These are phyloP conservation scores for Durotheca rogersii DNA, from an alignment of 495 filamentous ascomycete genomes.

Conservation along the genomic window DNA sequence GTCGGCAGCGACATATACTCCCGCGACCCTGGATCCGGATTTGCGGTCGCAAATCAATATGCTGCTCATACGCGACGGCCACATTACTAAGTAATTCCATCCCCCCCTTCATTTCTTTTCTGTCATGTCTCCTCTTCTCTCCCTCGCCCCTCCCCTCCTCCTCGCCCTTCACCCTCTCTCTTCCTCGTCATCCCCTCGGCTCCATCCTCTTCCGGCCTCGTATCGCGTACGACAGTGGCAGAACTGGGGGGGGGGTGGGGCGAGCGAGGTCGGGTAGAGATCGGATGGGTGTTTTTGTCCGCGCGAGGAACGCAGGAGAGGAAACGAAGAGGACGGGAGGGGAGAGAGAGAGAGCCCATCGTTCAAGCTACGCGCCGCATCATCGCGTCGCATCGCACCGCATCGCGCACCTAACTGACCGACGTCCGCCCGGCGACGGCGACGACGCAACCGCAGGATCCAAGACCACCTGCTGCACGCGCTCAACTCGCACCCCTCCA, in stretches of 20 bases:
- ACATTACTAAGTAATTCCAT: conserved; percentile 47
- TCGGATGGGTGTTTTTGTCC: no score
- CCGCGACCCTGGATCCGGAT: conserved; percentile 52
- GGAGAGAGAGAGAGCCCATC: no score
- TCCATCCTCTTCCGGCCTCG: no score
- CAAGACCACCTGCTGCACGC: conserved; percentile 57
- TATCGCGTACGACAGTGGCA: no score
- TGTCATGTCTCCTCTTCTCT: not conserved
- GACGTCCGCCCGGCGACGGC: no score
- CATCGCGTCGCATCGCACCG: no score
- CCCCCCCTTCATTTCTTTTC: not conserved
- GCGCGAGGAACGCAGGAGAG: not conserved
- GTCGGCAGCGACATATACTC: conserved; percentile 50
- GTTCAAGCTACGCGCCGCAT: no score
- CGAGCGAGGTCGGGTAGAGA: no score
- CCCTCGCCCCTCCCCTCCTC: not conserved
- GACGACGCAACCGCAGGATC: conserved; percentile 54
- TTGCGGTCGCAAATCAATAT: conserved; percentile 56
- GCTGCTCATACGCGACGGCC: conserved; percentile 48
- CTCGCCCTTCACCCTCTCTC: not conserved
- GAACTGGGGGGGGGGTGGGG: no score
- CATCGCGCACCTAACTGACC: no score
- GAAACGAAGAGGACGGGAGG: not conserved
- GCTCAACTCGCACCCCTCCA: conserved; percentile 50
- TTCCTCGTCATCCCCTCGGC: no score